Conservation (phyloP, 345 rosid genomes). For the Melastoma malabathricum region DNA sequence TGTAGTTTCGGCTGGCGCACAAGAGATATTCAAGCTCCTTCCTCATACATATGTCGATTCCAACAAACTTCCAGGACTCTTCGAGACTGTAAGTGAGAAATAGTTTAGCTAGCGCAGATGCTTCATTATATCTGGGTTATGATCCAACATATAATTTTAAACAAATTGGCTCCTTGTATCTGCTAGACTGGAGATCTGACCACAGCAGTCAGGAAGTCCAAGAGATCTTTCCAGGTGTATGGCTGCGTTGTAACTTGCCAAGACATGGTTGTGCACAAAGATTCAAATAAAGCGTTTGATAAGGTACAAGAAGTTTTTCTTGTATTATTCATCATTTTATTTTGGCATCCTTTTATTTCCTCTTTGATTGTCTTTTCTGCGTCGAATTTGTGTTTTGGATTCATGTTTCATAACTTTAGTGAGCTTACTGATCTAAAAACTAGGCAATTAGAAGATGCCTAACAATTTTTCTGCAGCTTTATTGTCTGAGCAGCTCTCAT, state of each 20-base stretch:
- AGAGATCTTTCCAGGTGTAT: slow-evolving; percentile 65
- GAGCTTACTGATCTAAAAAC: too few species aligned
- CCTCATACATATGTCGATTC: slow-evolving; percentile 80
- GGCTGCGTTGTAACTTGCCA: slow-evolving; percentile 72
- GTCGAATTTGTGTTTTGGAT: too few species aligned
- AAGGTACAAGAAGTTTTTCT: slow-evolving; percentile 30
- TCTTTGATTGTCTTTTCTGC: too few species aligned
- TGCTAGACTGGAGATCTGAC: slow-evolving; percentile 26
- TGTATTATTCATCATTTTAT: too few species aligned
- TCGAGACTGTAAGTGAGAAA: slow-evolving; percentile 27
- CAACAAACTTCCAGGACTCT: slow-evolving; percentile 59
- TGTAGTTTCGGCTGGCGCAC: slow-evolving; percentile 76
- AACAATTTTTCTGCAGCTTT: too few species aligned
- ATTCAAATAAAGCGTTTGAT: slow-evolving; percentile 55
- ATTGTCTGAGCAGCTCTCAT: not conserved
- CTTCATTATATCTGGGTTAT: not conserved
- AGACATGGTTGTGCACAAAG: slow-evolving; percentile 70
- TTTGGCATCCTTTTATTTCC: too few species aligned
- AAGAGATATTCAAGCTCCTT: slow-evolving; percentile 89
- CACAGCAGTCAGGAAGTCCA: slow-evolving; percentile 24
- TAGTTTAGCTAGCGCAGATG: not conserved
- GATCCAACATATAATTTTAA: not conserved
- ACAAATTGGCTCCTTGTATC: slow-evolving; percentile 7
- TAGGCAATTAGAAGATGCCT: too few species aligned
- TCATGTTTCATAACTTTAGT: too few species aligned